phyloP scores from a whole-genome alignment of 352 stramenopile species.

The Saprolegnia parasitica region DNA sequence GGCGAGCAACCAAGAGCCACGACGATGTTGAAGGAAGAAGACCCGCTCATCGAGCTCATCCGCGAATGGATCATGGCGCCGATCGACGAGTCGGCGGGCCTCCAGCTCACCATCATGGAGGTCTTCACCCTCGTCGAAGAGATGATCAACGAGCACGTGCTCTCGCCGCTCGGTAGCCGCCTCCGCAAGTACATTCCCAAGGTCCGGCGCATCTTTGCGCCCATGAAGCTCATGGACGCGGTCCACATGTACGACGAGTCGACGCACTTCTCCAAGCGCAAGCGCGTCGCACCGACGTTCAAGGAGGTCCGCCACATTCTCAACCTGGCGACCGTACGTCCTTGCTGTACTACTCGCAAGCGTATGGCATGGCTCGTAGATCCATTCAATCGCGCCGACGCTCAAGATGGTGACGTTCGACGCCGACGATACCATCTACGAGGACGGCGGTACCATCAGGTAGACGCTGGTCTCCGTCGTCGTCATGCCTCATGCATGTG shows the following conservation, averaged over 20 bases:
- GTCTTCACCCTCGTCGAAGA: slow-evolving; percentile 70
- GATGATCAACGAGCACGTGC: slow-evolving; percentile 69
- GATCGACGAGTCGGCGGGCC: slow-evolving; percentile 47
- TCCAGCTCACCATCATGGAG: slow-evolving; percentile 59
- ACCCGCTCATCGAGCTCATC: slow-evolving; percentile 82
- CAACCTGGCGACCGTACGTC: slow-evolving; percentile 57
- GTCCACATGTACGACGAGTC: slow-evolving; percentile 57
- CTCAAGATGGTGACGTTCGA: slow-evolving; percentile 84
- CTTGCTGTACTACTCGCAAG: neutral
- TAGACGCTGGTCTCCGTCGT: slow-evolving; percentile 12
- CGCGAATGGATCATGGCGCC: slow-evolving; percentile 80
- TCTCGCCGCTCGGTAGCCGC: slow-evolving; percentile 36
- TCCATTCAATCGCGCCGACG: slow-evolving; percentile 58
- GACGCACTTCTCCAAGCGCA: slow-evolving; percentile 68
- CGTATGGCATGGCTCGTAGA: slow-evolving; percentile 28
- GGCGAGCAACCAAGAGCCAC: no score
- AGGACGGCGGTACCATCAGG: slow-evolving; percentile 67
- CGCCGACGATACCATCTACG: slow-evolving; percentile 84
- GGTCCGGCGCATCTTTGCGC: slow-evolving; percentile 65
- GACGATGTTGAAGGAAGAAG: slow-evolving; percentile 78
- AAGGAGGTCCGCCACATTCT: slow-evolving; percentile 82
- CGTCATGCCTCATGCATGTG: neutral
- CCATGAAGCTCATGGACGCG: slow-evolving; percentile 60
- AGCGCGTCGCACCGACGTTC: slow-evolving; percentile 78
- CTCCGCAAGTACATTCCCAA: slow-evolving; percentile 60